phyloP scores from a whole-genome alignment of 306 rosid genomes.

The Pterocarpus santalinus region DNA sequence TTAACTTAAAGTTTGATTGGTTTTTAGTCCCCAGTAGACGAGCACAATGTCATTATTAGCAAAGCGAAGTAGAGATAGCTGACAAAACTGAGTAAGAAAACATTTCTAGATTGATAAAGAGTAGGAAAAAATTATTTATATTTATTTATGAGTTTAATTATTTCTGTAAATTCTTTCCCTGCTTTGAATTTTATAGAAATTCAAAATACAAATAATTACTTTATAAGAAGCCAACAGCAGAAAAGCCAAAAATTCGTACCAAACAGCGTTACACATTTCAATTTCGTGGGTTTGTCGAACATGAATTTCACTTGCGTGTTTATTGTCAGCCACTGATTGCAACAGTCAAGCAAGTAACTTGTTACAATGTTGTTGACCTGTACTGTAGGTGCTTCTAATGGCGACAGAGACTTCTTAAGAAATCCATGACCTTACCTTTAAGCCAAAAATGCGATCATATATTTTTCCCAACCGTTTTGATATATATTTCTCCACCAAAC shows the following conservation, averaged over 20 bases:
- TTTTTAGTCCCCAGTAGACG: neutral
- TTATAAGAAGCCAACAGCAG: neutral
- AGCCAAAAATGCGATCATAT: neutral
- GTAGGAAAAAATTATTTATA: neutral
- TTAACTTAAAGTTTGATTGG: too few species aligned
- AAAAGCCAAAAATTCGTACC: neutral
- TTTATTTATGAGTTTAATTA: neutral
- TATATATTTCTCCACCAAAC: slow-evolving; percentile 42
- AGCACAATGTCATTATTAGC: neutral
- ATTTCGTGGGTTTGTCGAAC: slow-evolving; percentile 1
- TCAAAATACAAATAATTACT: neutral
- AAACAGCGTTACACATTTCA: slow-evolving; percentile 7
- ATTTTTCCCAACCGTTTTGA: slow-evolving; percentile 45
- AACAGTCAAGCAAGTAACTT: slow-evolving; percentile 23
- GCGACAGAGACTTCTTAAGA: slow-evolving; percentile 14
- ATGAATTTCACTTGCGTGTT: slow-evolving; percentile 27
- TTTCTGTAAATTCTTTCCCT: neutral
- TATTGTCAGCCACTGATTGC: neutral
- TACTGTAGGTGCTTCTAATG: slow-evolving; percentile 22
- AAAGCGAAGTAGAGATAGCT: neutral
- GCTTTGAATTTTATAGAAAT: neutral
- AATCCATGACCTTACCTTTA: neutral
- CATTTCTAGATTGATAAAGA: too few species aligned
- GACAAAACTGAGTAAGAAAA: neutral
- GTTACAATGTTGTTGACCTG: slow-evolving; percentile 19